A percentile compares a stretch with the other conserved stretches of the same genome.
Conservation (phyloP, 1,284 basidiomycete species). For the Malassezia psittaci region DNA sequence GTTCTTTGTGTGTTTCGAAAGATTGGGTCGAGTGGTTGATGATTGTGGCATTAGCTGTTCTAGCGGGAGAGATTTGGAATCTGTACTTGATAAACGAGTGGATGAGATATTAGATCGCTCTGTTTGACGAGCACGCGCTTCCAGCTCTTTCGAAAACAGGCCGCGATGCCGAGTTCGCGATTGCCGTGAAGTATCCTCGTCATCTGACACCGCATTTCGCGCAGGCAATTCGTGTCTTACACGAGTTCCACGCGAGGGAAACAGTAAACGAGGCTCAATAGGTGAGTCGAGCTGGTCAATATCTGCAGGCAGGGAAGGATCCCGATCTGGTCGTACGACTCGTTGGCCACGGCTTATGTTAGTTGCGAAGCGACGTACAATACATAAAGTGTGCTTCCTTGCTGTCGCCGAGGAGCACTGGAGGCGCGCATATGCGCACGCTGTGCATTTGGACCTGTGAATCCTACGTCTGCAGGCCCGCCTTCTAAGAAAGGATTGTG, state of each 20-base stretch:
- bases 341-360: conserved; percentile 14
- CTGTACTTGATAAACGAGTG: no score
- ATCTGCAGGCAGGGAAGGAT: neutral
- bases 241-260: neutral
- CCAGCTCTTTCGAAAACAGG: conserved; percentile 10
- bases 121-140: neutral
- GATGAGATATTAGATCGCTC: neutral
- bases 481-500: conserved; percentile 42
- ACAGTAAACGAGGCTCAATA: conserved; percentile 8
- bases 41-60: no score
- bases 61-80: no score
- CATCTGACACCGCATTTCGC: conserved; percentile 12
- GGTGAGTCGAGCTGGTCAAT: neutral
- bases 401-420: conserved; percentile 21
- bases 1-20: neutral
- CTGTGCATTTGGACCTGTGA: conserved; percentile 23
- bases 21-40: neutral
- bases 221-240: neutral
- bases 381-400: conserved; percentile 31
- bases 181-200: neutral
- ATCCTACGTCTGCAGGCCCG: conserved; percentile 38
- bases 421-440: conserved; percentile 19
- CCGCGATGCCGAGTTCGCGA: neutral
- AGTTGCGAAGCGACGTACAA: conserved; percentile 14
- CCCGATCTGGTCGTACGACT: conserved; percentile 4